Evolutionary conservation across 495 filamentous ascomycete species (phyloP).

Genomic region (Filosporella fistucella): DNA sequence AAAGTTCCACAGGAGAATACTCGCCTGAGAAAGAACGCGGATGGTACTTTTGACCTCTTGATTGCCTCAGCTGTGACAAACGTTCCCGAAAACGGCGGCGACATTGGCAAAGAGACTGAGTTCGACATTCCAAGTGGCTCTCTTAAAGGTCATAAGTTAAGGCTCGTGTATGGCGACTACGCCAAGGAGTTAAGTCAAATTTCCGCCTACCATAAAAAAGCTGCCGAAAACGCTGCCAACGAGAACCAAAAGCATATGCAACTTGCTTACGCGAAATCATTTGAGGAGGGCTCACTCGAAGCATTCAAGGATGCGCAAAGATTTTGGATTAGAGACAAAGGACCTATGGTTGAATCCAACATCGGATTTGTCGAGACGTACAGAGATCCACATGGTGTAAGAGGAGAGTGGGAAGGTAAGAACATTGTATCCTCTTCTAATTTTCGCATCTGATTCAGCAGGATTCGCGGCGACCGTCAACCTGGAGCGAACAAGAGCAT

Average conservation of each 20-base stretch:
- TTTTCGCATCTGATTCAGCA: neutral
- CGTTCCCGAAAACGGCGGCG: constrained; percentile 53
- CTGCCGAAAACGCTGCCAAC: constrained; percentile 73
- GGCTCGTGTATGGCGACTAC: constrained; percentile 82
- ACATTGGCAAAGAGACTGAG: constrained; percentile 61
- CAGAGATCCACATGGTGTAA: constrained; percentile 84
- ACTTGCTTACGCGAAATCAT: constrained; percentile 77
- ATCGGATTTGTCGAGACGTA: constrained; percentile 97
- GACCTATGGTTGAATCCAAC: constrained; percentile 84
- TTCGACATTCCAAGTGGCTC: constrained; percentile 60
- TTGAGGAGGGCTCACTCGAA: constrained; percentile 76
- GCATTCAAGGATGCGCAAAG: constrained; percentile 89
- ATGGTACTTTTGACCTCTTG: constrained; percentile 72
- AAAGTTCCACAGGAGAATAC: constrained; percentile 67
- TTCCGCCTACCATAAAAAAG: constrained; percentile 63
- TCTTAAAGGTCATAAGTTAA: constrained; percentile 62
- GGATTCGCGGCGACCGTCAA: constrained; percentile 53
- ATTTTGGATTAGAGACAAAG: constrained; percentile 88
- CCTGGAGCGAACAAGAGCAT: constrained; percentile 84
- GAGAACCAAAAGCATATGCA: constrained; percentile 84
- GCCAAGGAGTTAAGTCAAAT: constrained; percentile 75
- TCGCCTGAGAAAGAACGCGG: constrained; percentile 67
- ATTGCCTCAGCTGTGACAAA: constrained; percentile 65
- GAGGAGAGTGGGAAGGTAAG: constrained; percentile 88
- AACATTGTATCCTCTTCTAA: neutral